Percentiles rank a stretch among this genome's conserved stretches.
Evolutionary conservation across 2,329 filamentous ascomycete genomes (phyloP).

Genomic region (Cordyceps tenuipes): DNA sequence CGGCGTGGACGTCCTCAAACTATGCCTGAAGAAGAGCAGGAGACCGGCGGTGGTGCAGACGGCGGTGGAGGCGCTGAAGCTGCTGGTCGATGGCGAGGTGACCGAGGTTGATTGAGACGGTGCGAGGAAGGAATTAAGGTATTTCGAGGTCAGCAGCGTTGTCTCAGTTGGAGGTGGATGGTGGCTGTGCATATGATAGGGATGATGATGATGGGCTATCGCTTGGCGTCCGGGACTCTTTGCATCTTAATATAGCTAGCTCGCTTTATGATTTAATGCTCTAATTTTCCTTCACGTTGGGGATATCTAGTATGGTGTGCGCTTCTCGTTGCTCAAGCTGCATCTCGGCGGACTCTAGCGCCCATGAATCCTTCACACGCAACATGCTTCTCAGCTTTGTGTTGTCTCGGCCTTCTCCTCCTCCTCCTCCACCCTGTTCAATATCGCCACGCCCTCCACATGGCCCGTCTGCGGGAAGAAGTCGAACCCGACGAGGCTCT

Average conservation of each 20-base stretch:
- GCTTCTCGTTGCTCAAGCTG: neutral
- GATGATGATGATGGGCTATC: neutral
- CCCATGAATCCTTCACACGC: neutral
- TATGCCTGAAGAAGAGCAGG: conserved; percentile 59
- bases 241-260: neutral
- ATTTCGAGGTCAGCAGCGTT: too few relatives aligned
- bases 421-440: conserved; percentile 45
- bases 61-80: conserved; percentile 65
- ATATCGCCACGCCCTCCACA: conserved; percentile 58
- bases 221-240: neutral
- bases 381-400: neutral
- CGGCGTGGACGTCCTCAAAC: conserved; percentile 61
- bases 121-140: too few relatives aligned
- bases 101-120: conserved; percentile 2
- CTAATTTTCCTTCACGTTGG: neutral
- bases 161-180: neutral
- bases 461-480: conserved; percentile 87
- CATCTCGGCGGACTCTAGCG: too few relatives aligned
- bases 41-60: conserved; percentile 62
- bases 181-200: neutral
- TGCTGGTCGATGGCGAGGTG: conserved; percentile 40
- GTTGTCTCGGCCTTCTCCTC: conserved; percentile 22
- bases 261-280: neutral
- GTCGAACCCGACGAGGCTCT: conserved; percentile 87
- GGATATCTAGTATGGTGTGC: neutral